Percentiles rank a stretch among this genome's conserved stretches.
Evolutionary conservation across 2,329 filamentous ascomycete species (phyloP).

Genomic region (Hypoxylon sp.): DNA sequence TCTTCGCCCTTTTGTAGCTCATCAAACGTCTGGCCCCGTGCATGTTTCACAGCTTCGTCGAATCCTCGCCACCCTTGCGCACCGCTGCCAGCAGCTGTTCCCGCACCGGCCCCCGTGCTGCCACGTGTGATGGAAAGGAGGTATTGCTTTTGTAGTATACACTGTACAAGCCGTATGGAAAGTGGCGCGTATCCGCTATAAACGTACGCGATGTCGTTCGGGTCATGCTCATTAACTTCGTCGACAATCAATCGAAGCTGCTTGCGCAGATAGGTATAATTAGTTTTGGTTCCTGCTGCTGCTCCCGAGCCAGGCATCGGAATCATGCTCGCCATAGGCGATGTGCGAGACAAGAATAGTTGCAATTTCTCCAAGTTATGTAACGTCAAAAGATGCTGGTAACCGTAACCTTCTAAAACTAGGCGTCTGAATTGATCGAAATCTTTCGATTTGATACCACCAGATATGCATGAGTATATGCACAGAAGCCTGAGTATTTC

Average conservation of each 20-base stretch:
- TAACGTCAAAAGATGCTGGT: conserved; percentile 93
- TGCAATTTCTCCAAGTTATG: conserved; percentile 90
- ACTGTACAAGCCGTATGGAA: conserved; percentile 91
- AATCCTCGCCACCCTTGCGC: conserved; percentile 93
- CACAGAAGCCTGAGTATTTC: conserved; percentile 88
- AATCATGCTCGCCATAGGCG: conserved; percentile 84
- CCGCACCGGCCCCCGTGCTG: conserved; percentile 64
- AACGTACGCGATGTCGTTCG: conserved; percentile 96
- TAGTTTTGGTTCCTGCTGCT: conserved; percentile 79
- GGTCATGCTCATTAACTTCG: conserved; percentile 94
- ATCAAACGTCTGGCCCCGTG: conserved; percentile 90
- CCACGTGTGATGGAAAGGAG: conserved; percentile 79
- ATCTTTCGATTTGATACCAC: conserved; percentile 89
- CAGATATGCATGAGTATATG: conserved; percentile 90
- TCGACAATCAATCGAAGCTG: conserved; percentile 91
- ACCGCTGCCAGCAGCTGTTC: conserved; percentile 67
- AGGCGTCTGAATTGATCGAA: conserved; percentile 90
- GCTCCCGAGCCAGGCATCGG: conserved; percentile 75
- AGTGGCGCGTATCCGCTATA: conserved; percentile 97
- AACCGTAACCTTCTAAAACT: conserved; percentile 92
- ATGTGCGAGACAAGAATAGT: conserved; percentile 82
- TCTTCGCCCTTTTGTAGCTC: conserved; percentile 93
- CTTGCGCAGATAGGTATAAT: conserved; percentile 90
- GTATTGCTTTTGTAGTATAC: conserved; percentile 90
- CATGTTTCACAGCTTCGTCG: conserved; percentile 90